Percentiles rank a stretch among this genome's conserved stretches.
Evolutionary conservation across 139 green algal genomes (phyloP).

Genomic region (Picochlorum sp.): DNA sequence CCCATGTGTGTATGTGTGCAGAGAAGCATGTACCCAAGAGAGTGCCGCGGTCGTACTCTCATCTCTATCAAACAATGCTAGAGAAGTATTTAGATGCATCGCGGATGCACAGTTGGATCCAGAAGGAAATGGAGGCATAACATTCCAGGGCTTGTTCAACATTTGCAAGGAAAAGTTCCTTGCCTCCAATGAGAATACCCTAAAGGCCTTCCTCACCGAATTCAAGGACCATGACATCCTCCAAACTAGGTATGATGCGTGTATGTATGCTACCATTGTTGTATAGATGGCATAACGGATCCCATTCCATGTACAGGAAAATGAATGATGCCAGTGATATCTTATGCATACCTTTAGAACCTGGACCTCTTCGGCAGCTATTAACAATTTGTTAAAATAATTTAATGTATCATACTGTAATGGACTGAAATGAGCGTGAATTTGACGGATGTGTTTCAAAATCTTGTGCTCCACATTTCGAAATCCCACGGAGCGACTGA

Average conservation of each 20-base stretch:
- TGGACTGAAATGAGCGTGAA: background rate
- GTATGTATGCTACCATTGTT: background rate
- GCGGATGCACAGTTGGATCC: constrained; percentile 53
- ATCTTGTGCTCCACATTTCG: background rate
- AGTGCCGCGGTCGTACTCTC: constrained; percentile 55
- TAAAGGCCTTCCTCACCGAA: constrained; percentile 73
- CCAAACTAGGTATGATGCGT: constrained; percentile 13
- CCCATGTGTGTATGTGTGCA: constrained; percentile 17
- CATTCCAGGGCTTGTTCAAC: constrained; percentile 30
- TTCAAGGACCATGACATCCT: constrained; percentile 81
- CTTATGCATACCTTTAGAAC: constrained; percentile 47
- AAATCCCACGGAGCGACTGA: background rate
- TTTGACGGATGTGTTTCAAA: no score
- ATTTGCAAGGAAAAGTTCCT: constrained; percentile 80
- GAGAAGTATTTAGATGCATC: constrained; percentile 64
- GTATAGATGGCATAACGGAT: no score
- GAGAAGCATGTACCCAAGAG: constrained; percentile 29
- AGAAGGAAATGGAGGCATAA: background rate
- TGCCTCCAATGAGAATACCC: constrained; percentile 57
- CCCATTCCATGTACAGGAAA: background rate
- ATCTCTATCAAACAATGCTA: constrained; percentile 49
- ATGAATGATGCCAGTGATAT: constrained; percentile 45
- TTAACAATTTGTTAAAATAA: constrained; percentile 11
- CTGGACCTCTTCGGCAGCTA: constrained; percentile 23
- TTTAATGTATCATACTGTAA: background rate